phyloP scores from a whole-genome alignment of 805 yeast species.

The Yamadazyma olivae region DNA sequence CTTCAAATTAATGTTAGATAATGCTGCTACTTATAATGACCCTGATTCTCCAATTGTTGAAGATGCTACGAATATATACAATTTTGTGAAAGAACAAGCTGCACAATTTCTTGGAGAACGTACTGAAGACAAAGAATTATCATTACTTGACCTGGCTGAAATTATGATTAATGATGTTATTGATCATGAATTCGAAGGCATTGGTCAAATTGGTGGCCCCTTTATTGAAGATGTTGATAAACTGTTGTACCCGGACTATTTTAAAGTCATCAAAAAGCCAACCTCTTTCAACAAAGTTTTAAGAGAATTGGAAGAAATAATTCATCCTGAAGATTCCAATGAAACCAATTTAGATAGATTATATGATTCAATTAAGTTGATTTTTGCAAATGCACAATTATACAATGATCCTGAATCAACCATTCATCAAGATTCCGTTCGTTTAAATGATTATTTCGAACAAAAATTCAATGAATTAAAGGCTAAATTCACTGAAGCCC shows the following conservation, averaged over 20 bases:
- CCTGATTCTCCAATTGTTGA: slow-evolving; percentile 55
- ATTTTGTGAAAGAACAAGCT: slow-evolving; percentile 53
- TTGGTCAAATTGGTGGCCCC: slow-evolving; percentile 60
- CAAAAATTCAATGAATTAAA: slow-evolving; percentile 32
- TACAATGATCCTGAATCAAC: slow-evolving; percentile 75
- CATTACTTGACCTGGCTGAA: slow-evolving; percentile 19
- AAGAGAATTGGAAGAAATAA: slow-evolving; percentile 51
- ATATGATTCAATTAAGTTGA: slow-evolving; percentile 52
- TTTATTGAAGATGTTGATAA: slow-evolving; percentile 73
- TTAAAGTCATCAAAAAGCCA: slow-evolving; percentile 66
- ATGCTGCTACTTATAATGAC: slow-evolving; percentile 40
- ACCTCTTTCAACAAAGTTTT: slow-evolving; percentile 66
- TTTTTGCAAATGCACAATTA: slow-evolving; percentile 74
- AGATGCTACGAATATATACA: slow-evolving; percentile 56
- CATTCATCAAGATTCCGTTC: slow-evolving; percentile 67
- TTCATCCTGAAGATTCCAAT: slow-evolving; percentile 19
- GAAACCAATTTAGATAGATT: slow-evolving; percentile 56
- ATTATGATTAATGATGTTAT: slow-evolving; percentile 38
- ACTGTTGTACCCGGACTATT: slow-evolving; percentile 77
- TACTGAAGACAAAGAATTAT: slow-evolving; percentile 7
- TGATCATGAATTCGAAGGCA: slow-evolving; percentile 44
- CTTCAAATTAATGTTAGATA: slow-evolving; percentile 33
- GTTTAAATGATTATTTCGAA: slow-evolving; percentile 52
- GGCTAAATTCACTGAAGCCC: slow-evolving; percentile 15
- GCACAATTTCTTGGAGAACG: slow-evolving; percentile 14